Base-by-base conservation (phyloP, 371 early-diverging fungal species). In the Mucor indicus region DNA sequence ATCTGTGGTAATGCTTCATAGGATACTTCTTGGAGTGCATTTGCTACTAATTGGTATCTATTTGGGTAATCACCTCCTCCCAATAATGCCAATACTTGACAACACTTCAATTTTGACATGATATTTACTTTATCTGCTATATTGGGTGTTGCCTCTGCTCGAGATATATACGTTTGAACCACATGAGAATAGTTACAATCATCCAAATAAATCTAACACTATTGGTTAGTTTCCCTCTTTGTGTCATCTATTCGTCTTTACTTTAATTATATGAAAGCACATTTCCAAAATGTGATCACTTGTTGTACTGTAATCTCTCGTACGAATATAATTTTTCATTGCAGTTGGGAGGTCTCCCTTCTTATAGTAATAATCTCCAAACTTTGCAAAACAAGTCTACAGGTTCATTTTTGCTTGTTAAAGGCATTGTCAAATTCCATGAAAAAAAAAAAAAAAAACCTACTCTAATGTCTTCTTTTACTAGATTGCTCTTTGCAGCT, bases 391-490 rank as follows among this genome's bases (percentile, higher is more conserved):
- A 10, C 84, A 85, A 80, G 84, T 81, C 89, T 89, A 57, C 15
- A 36, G n/a, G 13, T n/a, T n/a, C n/a, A n/a, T n/a, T n/a, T 10
- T 33, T 12, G 3, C 11, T 1, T 11, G 9, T 32, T 44, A 39
- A 8, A 23, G 21, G n/a, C 24, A 24, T 9, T 17, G 30, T 8
- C 6, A 29, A 29, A 29, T 6, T 24, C 24, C 15, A 3, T 33
- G 36, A 24, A 7, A 51, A n/a, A 33, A 21, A 19, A 16, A 5
- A 25, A 48, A 9, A 8, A 27, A 5, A 32, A 21, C 27, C 8
- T 74, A 90, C 92, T 54, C 93, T 64, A 32, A 91, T 90, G 55
- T 81, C 81, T 65, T 93, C 93, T 64, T 89, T 93, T 52, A 84
- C 79, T 38, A 81, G 55, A 47, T 84, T 88, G 30, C 60, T 69